These are phyloP conservation scores for Tylopilus sp. DNA, from an alignment of 768 basidiomycete genomes.

Conservation along the genomic window DNA sequence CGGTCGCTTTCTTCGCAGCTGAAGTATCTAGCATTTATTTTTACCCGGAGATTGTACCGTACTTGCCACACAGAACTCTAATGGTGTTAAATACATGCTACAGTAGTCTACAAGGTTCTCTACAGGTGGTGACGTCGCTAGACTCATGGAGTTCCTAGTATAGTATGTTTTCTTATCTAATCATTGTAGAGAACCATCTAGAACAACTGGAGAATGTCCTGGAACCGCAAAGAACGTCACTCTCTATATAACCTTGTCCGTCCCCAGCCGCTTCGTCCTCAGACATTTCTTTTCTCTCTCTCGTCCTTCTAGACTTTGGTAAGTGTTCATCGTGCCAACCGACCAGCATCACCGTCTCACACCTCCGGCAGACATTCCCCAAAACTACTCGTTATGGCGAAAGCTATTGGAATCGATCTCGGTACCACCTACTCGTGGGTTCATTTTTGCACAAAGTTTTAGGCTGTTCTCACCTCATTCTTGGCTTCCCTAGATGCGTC, in stretches of 20 bases:
- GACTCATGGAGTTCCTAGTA: neutral
- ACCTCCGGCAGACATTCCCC: constrained; percentile 5
- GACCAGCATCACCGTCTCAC: constrained; percentile 3
- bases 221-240: constrained; percentile 29
- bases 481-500: constrained; percentile 67
- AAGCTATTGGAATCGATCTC: constrained; percentile 89
- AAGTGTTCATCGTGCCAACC: constrained; percentile 10
- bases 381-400: constrained; percentile 45
- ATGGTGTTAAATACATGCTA: too few relatives aligned
- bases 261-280: neutral
- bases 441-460: neutral
- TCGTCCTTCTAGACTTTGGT: constrained; percentile 12
- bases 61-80: too few relatives aligned
- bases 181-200: constrained; percentile 31
- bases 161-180: constrained; percentile 31
- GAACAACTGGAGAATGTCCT: constrained; percentile 33
- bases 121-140: too few relatives aligned
- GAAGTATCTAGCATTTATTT: too few relatives aligned
- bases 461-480: constrained; percentile 8
- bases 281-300: constrained; percentile 8
- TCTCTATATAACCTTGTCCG: constrained; percentile 27
- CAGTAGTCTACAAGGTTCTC: too few relatives aligned
- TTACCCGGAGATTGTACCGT: too few relatives aligned
- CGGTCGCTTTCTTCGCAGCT: too few relatives aligned
- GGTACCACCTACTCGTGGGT: constrained; percentile 91